These are phyloP conservation scores for Trametopsis cervina DNA, from an alignment of 768 basidiomycete species.

Conservation along the genomic window DNA sequence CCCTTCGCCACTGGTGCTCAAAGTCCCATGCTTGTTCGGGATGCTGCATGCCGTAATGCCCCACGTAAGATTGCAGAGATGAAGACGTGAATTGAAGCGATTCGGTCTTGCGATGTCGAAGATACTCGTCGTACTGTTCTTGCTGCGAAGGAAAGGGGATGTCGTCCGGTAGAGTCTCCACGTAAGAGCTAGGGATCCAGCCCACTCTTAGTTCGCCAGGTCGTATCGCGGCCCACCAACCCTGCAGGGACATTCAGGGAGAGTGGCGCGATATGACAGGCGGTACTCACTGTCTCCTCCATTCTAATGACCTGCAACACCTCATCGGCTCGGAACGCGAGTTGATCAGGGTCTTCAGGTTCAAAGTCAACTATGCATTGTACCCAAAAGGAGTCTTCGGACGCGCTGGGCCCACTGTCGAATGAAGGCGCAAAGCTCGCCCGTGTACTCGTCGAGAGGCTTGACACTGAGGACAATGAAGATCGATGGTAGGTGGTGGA, in stretches of 20 bases:
- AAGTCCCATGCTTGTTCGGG: not conserved
- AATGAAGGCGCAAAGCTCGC: slow-evolving; percentile 23
- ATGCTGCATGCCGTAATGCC: no score
- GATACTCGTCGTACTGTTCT: no score
- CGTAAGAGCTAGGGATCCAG: slow-evolving; percentile 74
- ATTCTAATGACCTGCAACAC: slow-evolving; percentile 61
- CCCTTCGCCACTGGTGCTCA: not conserved
- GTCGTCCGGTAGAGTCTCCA: slow-evolving; percentile 37
- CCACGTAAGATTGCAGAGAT: no score
- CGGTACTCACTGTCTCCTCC: slow-evolving; percentile 39
- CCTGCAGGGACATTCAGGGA: slow-evolving; percentile 21
- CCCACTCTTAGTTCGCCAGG: slow-evolving; percentile 46
- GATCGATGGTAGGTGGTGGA: slow-evolving; percentile 18
- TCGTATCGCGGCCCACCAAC: slow-evolving; percentile 80
- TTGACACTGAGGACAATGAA: slow-evolving; percentile 13
- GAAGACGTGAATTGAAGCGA: no score
- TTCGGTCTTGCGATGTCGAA: no score
- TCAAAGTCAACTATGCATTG: slow-evolving; percentile 65
- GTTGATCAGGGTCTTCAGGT: slow-evolving; percentile 52
- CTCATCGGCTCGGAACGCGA: slow-evolving; percentile 60
- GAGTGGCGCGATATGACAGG: not conserved
- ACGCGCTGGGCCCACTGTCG: slow-evolving; percentile 18
- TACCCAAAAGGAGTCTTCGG: slow-evolving; percentile 39
- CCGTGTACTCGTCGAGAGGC: slow-evolving; percentile 26
- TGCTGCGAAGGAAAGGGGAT: not conserved